Evolutionary conservation across 2,329 filamentous ascomycete species (phyloP), one percentile per base, ranked within the genome.

Genomic region (Exophiala sp.): DNA sequence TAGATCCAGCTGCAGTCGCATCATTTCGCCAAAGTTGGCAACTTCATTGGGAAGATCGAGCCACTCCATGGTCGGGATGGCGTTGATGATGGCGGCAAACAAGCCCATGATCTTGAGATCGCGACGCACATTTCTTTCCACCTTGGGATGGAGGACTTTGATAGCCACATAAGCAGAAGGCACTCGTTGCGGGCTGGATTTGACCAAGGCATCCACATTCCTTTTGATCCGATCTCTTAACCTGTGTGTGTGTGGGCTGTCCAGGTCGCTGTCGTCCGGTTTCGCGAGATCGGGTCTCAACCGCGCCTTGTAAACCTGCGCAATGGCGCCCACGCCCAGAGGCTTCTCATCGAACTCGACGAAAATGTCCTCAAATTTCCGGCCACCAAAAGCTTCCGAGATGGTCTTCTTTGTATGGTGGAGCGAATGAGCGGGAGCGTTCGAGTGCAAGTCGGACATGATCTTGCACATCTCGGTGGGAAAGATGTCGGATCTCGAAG

Each of bases 271-370:
- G 40, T 82, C 75, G 41, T 79, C 78, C 0, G 81, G 78, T 1
- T 76, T 77, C 4, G 86, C 82, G 45, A 97, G 72, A 59, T 86
- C 83, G 0, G 86, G 79, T 63, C 89, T 94, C 39, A 98, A 71
- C 66, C 89, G 96, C 0, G 93, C 93, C 65, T 88, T 94, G 76
- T 98, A 98, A 2, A 97, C 93, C 66, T 98, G 93, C 0, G 93
- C 93, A 61, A 98, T 97, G 23, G 93, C 93, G 9, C 93, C 93
- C 1, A 97, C 91, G 1, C 93, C 93, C 0, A 98, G 73, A 0
- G 93, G 93, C 58, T 76, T 81, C 68, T 94, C 87, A 22, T 96
- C 78, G 59, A 98, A 98, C 65, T 97, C 93, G 23, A 95, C 88
- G 61, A 98, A 98, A 52, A 98, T 96, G 3, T 95, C 87, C 10